Evolutionary conservation across 371 early-diverging fungal species (phyloP).

Genomic region (Rhizopus stolonifer): DNA sequence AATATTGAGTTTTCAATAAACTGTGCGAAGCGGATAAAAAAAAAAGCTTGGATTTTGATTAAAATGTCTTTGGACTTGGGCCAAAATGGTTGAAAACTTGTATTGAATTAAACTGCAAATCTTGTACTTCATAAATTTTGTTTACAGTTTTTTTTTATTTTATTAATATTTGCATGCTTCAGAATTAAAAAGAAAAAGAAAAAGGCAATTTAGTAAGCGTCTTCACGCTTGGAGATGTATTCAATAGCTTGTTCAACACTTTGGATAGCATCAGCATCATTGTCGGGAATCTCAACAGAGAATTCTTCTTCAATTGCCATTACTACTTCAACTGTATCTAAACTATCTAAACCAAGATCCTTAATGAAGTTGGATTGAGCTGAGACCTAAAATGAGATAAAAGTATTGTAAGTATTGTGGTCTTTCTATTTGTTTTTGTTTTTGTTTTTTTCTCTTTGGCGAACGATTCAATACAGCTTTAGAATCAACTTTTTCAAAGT

Average conservation of each 20-base stretch:
- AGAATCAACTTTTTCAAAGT: conserved; percentile 93
- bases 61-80: too few species aligned
- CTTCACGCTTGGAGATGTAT: conserved; percentile 73
- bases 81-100: too few species aligned
- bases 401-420: neutral
- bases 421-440: too few species aligned
- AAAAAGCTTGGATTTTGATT: too few species aligned
- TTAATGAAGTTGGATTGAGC: conserved; percentile 68
- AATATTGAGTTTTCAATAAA: too few species aligned
- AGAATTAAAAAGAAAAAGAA: too few species aligned
- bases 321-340: conserved; percentile 94
- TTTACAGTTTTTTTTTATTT: too few species aligned
- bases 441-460: conserved; percentile 89
- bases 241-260: conserved; percentile 88
- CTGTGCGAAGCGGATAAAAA: too few species aligned
- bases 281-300: conserved; percentile 95
- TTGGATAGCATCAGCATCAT: conserved; percentile 95
- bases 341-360: conserved; percentile 87
- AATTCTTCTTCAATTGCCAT: conserved; percentile 99
- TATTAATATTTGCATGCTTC: too few species aligned
- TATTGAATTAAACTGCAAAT: too few species aligned
- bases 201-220: conserved; percentile 86
- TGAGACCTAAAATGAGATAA: conserved; percentile 59
- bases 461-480: too few species aligned
- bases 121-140: too few species aligned